Evolutionary conservation across 2,329 filamentous ascomycete species (phyloP), one percentile per base, ranked within the genome.

Genomic region (Colletotrichum sp.): DNA sequence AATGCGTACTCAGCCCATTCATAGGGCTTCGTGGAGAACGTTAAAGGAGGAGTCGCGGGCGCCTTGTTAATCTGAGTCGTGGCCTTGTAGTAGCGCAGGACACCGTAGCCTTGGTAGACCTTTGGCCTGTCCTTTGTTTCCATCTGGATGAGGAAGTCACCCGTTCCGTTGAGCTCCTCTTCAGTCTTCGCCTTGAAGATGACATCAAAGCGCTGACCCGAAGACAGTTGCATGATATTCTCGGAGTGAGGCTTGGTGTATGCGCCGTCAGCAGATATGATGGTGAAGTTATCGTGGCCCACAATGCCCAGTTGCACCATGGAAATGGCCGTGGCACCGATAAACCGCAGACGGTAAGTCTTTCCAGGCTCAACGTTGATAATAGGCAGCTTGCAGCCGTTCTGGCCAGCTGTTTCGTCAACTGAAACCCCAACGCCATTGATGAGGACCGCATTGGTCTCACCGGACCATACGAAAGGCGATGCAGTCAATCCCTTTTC

Each of bases 311-410:
- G 78, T 3, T 88, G 87, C 5, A 89, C 82, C 77, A 90, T 86
- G 0, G 90, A 91, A 21, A 93, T 83, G 1, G 90, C 90, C 0
- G 88, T 89, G 1, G 82, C 87, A 6, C 91, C 91, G 59, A 94
- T 88, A 79, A 92, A 90, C 12, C 93, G 87, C 69, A 94, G 82
- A 3, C 92, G 87, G 79, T 94, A 94, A 0, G 89, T 91, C 80
- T 88, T 91, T 13, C 86, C 89, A 0, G 92, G 90, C 49, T 92
- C 84, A 10, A 94, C 90, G 7, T 90, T 86, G 75, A 94, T 89
- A 5, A 91, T 84, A 6, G 87, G 85, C 4, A 89, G 84, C 70
- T 84, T 81, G 81, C 89, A 89, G 55, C 81, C 83, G 64, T 69
- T 67, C 3, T 55, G 26, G 6, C 71, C 72, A 2, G 79, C 26